phyloP scores from a whole-genome alignment of 2,329 filamentous ascomycete genomes.

The Metarhizium anisopliae region DNA sequence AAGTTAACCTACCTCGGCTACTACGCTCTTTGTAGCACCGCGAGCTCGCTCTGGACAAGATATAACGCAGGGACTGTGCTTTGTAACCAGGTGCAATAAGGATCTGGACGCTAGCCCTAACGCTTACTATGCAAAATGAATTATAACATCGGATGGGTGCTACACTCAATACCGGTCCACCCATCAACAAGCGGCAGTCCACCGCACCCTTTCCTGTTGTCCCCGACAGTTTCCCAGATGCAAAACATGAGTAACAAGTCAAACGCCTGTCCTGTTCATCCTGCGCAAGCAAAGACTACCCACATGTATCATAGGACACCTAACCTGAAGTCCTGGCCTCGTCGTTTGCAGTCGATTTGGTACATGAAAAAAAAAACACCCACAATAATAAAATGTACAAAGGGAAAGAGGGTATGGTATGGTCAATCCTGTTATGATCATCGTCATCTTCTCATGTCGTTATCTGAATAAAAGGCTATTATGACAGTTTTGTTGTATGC shows the following conservation, averaged over 20 bases:
- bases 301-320: not conserved
- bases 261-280: not conserved
- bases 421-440: conserved; percentile 6
- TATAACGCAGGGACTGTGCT: not conserved
- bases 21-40: not conserved
- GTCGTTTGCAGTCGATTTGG: not conserved
- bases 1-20: not conserved
- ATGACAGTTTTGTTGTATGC: conserved; percentile 8
- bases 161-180: not conserved
- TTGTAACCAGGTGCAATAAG: not conserved
- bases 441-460: conserved; percentile 11
- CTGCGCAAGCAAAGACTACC: not conserved
- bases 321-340: not conserved
- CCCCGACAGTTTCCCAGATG: not conserved
- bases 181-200: not conserved
- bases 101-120: not conserved
- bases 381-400: conserved; percentile 6
- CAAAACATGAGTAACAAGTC: not conserved
- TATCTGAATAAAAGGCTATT: conserved; percentile 7
- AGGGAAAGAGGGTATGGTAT: conserved; percentile 7
- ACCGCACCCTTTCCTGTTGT: not conserved
- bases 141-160: not conserved
- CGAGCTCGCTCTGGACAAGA: not conserved
- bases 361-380: not conserved
- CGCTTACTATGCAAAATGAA: conserved; percentile 5